A percentile compares a stretch with the other conserved stretches of the same genome.
phyloP scores from a whole-genome alignment of 768 basidiomycete genomes.

The Coprinopsis sp. region DNA sequence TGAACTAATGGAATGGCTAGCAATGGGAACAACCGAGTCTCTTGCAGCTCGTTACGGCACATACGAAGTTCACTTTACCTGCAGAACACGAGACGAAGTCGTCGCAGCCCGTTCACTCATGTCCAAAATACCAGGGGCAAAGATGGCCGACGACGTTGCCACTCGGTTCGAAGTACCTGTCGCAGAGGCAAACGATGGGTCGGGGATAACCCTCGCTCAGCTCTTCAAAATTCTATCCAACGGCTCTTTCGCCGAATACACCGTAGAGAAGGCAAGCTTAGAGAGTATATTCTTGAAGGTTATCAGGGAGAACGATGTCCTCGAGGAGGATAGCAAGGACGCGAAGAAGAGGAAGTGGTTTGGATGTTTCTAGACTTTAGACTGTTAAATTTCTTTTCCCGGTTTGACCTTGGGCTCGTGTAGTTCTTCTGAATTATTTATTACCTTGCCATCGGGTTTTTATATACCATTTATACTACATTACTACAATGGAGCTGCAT shows the following conservation, averaged over 20 bases:
- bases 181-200: slow-evolving; percentile 21
- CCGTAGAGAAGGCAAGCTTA: slow-evolving; percentile 56
- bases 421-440: no score
- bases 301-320: slow-evolving; percentile 55
- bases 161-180: slow-evolving; percentile 74
- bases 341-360: slow-evolving; percentile 17
- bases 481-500: no score
- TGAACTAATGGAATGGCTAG: no score
- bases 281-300: slow-evolving; percentile 74
- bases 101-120: slow-evolving; percentile 55
- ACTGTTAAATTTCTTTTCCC: no score
- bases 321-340: slow-evolving; percentile 36
- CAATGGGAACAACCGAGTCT: slow-evolving; percentile 60
- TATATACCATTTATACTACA: no score
- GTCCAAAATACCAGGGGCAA: slow-evolving; percentile 54
- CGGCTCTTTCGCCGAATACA: no score
- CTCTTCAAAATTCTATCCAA: slow-evolving; percentile 54
- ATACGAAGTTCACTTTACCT: slow-evolving; percentile 75
- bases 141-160: slow-evolving; percentile 68
- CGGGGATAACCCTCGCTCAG: slow-evolving; percentile 47
- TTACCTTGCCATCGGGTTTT: no score
- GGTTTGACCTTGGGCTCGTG: no score
- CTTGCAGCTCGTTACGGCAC: slow-evolving; percentile 64
- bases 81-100: slow-evolving; percentile 58
- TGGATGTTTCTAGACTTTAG: background rate